Evolutionary conservation across 202 grass and related monocot species (phyloP).

Genomic region (Setaria viridis): DNA sequence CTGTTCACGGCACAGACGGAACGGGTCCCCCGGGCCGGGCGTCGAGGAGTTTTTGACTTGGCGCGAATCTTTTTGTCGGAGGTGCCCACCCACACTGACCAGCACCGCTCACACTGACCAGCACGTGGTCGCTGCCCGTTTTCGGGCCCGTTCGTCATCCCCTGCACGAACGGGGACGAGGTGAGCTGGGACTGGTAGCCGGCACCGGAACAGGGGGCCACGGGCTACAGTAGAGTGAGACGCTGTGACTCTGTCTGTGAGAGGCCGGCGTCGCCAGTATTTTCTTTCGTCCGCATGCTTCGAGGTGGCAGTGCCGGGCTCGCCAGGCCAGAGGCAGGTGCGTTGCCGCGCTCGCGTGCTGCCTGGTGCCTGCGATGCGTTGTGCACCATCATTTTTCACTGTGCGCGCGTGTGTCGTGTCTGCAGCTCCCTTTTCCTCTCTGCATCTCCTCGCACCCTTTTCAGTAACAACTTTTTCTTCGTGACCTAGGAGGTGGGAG

Average conservation of each 20-base stretch:
- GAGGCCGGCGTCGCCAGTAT: not conserved
- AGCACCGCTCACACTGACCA: not conserved
- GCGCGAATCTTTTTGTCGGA: constrained; percentile 44
- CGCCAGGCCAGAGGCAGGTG: constrained; percentile 35
- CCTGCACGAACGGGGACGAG: not conserved
- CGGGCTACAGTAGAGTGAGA: not conserved
- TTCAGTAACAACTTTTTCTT: not conserved
- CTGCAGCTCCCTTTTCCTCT: not conserved
- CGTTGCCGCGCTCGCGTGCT: constrained; percentile 39
- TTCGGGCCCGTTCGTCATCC: constrained; percentile 2
- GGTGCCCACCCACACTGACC: not conserved
- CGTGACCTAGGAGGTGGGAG: not conserved
- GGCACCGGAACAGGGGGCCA: no score
- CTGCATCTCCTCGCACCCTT: not conserved
- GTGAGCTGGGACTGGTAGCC: not conserved
- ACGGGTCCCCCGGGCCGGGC: not conserved
- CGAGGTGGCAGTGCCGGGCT: constrained; percentile 26
- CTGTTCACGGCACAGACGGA: not conserved
- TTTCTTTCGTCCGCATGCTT: constrained; percentile 8
- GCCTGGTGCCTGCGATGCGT: not conserved
- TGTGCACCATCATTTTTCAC: not conserved
- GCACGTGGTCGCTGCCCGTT: not conserved
- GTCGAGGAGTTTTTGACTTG: constrained; percentile 42
- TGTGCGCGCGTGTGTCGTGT: not conserved
- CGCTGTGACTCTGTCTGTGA: no score